Conservation (phyloP, 306 rosid species). For the Acacia acuminata region DNA sequence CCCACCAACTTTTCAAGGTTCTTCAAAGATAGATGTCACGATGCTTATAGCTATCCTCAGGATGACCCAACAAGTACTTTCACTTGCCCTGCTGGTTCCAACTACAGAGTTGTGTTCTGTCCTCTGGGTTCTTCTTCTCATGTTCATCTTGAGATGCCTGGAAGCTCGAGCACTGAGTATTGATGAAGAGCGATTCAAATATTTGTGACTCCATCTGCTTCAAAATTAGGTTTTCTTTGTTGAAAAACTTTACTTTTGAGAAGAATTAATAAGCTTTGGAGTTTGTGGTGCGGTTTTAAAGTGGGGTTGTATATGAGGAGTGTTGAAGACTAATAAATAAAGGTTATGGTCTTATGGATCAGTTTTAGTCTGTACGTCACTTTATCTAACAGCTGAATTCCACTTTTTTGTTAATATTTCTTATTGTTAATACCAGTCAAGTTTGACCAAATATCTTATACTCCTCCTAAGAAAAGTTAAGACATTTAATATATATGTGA, state of each 20-base stretch:
- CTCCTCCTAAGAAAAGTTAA: no score
- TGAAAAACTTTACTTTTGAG: not conserved
- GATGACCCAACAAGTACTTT: constrained; percentile 47
- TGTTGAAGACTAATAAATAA: not conserved
- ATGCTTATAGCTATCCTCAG: constrained; percentile 45
- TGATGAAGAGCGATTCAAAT: not conserved
- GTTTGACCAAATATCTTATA: no score
- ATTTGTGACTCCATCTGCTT: not conserved
- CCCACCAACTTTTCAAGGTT: constrained; percentile 36
- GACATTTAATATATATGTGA: no score
- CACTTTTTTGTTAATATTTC: no score
- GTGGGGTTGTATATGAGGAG: not conserved
- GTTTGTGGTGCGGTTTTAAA: not conserved
- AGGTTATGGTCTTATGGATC: no score
- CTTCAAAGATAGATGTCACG: constrained; percentile 44
- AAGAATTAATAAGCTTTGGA: not conserved
- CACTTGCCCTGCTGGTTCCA: constrained; percentile 42
- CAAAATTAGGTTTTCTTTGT: not conserved
- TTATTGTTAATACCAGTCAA: no score
- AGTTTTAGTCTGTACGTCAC: no score
- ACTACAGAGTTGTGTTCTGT: constrained; percentile 46
- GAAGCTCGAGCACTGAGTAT: not conserved
- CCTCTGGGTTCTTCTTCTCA: constrained; percentile 15
- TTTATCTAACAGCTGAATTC: no score
- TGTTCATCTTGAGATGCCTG: constrained; percentile 15